phyloP scores from a whole-genome alignment of 495 filamentous ascomycete species.

The Parathielavia appendiculata region DNA sequence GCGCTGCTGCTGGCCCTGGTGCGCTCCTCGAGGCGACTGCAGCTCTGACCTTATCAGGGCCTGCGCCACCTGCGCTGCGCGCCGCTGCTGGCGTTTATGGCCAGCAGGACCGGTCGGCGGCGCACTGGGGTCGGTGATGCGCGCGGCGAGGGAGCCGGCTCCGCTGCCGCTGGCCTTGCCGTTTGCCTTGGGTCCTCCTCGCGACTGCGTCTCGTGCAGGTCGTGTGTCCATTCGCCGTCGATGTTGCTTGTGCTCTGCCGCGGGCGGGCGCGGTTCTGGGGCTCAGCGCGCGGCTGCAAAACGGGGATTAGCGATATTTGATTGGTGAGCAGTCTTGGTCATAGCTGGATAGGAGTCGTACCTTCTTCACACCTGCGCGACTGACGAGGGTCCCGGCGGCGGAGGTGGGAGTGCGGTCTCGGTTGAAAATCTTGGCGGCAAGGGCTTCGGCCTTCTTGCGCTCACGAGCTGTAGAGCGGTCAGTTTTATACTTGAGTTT shows the following conservation, averaged over 20 bases:
- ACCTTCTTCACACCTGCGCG: constrained; percentile 73
- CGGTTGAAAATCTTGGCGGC: constrained; percentile 66
- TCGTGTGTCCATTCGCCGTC: constrained; percentile 57
- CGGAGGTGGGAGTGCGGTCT: constrained; percentile 53
- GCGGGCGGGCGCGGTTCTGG: constrained; percentile 18
- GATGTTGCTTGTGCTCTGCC: constrained; percentile 41
- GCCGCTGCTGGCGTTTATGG: constrained; percentile 22
- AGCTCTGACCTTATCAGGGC: constrained; percentile 30
- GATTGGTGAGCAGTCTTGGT: constrained; percentile 8
- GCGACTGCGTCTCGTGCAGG: constrained; percentile 36
- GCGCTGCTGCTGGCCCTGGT: constrained; percentile 19
- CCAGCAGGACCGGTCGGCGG: constrained; percentile 18
- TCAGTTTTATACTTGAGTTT: constrained; percentile 14
- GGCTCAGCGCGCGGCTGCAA: constrained; percentile 20
- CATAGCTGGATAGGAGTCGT: constrained; percentile 18
- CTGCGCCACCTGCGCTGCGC: constrained; percentile 32
- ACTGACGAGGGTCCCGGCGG: constrained; percentile 60
- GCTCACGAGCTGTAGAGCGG: constrained; percentile 54
- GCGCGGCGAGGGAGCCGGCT: constrained; percentile 37
- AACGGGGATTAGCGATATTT: constrained; percentile 16
- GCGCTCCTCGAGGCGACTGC: constrained; percentile 23
- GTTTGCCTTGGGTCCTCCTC: constrained; percentile 29
- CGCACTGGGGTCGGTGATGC: constrained; percentile 39
- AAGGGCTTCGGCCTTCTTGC: constrained; percentile 64
- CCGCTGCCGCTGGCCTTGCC: constrained; percentile 8